Conservation (phyloP, 768 basidiomycete genomes). For the Cystofilobasidium macerans region DNA sequence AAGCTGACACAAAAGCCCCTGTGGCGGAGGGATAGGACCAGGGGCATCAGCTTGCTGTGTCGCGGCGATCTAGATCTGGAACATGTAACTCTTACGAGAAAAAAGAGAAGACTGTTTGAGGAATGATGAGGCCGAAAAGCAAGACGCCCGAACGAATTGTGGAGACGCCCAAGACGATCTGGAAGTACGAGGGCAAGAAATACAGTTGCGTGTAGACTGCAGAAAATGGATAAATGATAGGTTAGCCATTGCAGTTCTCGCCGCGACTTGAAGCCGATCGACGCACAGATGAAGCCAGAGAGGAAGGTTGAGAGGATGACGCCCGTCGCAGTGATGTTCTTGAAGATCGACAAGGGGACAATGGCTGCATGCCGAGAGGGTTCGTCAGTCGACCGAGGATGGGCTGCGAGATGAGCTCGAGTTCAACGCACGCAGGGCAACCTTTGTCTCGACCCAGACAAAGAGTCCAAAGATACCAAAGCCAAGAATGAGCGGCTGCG, state of each 20-base stretch:
- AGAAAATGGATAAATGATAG: constrained; percentile 48
- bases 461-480: constrained; percentile 49
- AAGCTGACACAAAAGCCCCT: constrained; percentile 51
- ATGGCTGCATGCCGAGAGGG: constrained; percentile 8
- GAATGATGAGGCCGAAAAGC: constrained; percentile 57
- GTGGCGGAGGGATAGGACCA: not conserved
- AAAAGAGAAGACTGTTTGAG: constrained; percentile 41
- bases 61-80: too few relatives aligned
- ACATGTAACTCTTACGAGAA: constrained; percentile 31
- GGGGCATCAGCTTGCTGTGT: not conserved
- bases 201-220: constrained; percentile 46
- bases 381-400: not conserved
- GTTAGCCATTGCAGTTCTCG: too few relatives aligned
- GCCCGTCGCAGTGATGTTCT: constrained; percentile 53
- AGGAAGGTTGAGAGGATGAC: constrained; percentile 61
- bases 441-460: constrained; percentile 61
- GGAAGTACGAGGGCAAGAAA: constrained; percentile 33
- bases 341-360: constrained; percentile 53
- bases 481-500: constrained; percentile 47
- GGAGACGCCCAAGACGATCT: constrained; percentile 52
- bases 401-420: not conserved
- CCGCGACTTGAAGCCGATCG: too few relatives aligned
- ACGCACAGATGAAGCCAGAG: constrained; percentile 39
- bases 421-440: constrained; percentile 40
- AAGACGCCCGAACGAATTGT: constrained; percentile 57